Evolutionary conservation across 371 early-diverging fungal species (phyloP).

Genomic region (Choanephora cucurbitarum): DNA sequence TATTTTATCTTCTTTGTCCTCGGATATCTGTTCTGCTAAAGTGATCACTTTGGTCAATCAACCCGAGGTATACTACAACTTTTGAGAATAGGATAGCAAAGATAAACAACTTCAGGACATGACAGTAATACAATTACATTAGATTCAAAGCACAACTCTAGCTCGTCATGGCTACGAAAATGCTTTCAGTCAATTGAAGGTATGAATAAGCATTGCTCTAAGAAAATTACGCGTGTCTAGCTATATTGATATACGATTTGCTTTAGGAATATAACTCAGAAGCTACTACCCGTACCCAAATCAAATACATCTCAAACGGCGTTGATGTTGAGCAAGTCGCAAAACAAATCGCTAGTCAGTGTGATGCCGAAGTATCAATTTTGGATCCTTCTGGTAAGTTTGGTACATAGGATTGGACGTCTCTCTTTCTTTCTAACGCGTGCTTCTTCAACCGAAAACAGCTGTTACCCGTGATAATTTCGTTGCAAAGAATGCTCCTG

Average conservation of each 20-base stretch:
- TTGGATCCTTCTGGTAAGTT: conserved; percentile 37
- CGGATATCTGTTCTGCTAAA: conserved; percentile 43
- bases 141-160: conserved; percentile 47
- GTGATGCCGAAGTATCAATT: conserved; percentile 31
- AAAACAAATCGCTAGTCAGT: conserved; percentile 29
- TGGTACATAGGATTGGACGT: neutral
- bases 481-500: conserved; percentile 15
- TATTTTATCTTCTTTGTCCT: conserved; percentile 32
- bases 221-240: no score
- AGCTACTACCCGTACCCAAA: conserved; percentile 33
- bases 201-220: no score
- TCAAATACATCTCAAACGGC: conserved; percentile 39
- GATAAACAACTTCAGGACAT: no score
- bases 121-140: neutral
- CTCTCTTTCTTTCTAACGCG: neutral
- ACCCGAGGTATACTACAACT: conserved; percentile 38
- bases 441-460: conserved; percentile 8
- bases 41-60: conserved; percentile 48
- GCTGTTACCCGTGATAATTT: conserved; percentile 29
- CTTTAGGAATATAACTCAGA: conserved; percentile 29
- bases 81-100: neutral
- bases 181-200: conserved; percentile 38
- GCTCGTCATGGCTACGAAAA: conserved; percentile 30
- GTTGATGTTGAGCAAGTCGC: conserved; percentile 41
- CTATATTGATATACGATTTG: no score